Evolutionary conservation across 1,139 yeast species (phyloP), one percentile per base, ranked within the genome.

Genomic region (Hansenula lynferdii): DNA sequence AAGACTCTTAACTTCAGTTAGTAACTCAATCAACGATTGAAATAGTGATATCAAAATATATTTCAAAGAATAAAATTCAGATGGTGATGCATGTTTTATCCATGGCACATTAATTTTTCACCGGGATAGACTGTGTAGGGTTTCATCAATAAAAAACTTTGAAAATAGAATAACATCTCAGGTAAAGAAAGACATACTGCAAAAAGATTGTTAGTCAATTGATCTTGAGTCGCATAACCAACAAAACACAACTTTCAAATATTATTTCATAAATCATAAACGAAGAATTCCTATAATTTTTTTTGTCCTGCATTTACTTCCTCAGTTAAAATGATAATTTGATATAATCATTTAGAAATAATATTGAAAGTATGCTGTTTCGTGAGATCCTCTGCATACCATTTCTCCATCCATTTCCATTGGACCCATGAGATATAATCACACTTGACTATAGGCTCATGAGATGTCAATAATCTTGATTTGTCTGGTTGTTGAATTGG

Each of bases 11-110:
- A n/a, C n/a, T n/a, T n/a, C n/a, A n/a, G n/a, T n/a, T n/a, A n/a
- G n/a, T n/a, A n/a, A n/a, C n/a, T n/a, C n/a, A n/a, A n/a, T 24
- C 26, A 24, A n/a, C n/a, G n/a, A n/a, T n/a, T n/a, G n/a, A n/a
- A n/a, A n/a, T n/a, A n/a, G n/a, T n/a, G n/a, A n/a, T n/a, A n/a
- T n/a, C n/a, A n/a, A n/a, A n/a, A n/a, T n/a, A n/a, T n/a, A n/a
- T n/a, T n/a, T n/a, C n/a, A n/a, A n/a, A n/a, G n/a, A n/a, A n/a
- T n/a, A 18, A 5, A 28, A 15, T 11, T 83, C 92, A 83, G 92
- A 80, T 83, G 94, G 94, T 83, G 92, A 82, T 83, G 94, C 94
- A 83, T 83, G 92, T 77, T 62, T 67, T 72, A 72, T 70, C 77
- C 78, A 64, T 65, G 73, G 83, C 68, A 64, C 70, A 67, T 62